Evolutionary conservation across 2,329 filamentous ascomycete species (phyloP).

Genomic region (Fusarium mundagurra): DNA sequence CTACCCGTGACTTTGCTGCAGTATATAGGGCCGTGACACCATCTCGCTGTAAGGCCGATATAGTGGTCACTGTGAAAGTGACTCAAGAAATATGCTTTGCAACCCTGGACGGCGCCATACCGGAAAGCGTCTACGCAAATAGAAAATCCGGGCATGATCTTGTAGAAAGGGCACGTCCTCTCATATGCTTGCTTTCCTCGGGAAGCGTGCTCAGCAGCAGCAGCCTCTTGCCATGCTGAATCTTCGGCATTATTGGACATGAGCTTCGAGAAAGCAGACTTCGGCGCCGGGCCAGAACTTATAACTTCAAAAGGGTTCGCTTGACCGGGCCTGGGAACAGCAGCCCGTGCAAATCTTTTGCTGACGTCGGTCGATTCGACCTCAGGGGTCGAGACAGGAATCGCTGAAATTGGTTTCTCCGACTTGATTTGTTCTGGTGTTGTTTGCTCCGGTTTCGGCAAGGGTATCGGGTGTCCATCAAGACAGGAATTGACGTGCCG

Average conservation of each 20-base stretch:
- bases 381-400: constrained; percentile 29
- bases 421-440: constrained; percentile 16
- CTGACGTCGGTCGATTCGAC: constrained; percentile 54
- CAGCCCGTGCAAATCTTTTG: constrained; percentile 73
- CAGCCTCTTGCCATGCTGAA: constrained; percentile 87
- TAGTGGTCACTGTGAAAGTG: constrained; percentile 99
- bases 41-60: constrained; percentile 85
- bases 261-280: constrained; percentile 87
- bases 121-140: constrained; percentile 97
- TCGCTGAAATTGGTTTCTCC: constrained; percentile 7
- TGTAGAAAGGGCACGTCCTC: constrained; percentile 97
- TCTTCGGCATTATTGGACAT: constrained; percentile 95
- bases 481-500: constrained; percentile 93
- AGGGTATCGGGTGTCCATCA: constrained; percentile 77
- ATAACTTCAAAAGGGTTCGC: constrained; percentile 76
- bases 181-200: constrained; percentile 88
- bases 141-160: constrained; percentile 91
- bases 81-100: constrained; percentile 94
- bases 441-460: constrained; percentile 50
- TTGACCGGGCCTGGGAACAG: constrained; percentile 81
- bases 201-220: constrained; percentile 79
- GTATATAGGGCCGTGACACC: constrained; percentile 95
- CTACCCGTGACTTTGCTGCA: constrained; percentile 94
- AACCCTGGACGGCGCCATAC: constrained; percentile 92
- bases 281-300: constrained; percentile 49